Conservation (phyloP, 2,329 filamentous ascomycete species). For the Stagonosporopsis rhizophila region DNA sequence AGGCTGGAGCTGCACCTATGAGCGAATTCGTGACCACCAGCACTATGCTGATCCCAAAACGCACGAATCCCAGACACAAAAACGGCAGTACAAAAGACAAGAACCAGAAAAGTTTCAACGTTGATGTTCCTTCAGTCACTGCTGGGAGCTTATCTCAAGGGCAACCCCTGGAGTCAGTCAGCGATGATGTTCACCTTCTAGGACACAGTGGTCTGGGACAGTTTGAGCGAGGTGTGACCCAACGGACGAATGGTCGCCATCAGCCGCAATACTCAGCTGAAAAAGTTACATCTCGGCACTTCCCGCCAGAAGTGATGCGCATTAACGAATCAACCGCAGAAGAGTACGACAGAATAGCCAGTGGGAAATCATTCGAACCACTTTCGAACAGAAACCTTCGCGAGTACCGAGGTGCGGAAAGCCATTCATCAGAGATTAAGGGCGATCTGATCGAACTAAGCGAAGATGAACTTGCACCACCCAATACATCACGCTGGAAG, state of each 20-base stretch:
- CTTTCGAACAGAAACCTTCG: background rate
- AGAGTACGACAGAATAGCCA: background rate
- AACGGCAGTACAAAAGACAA: background rate
- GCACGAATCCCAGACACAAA: background rate
- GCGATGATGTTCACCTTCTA: background rate
- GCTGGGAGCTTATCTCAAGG: background rate
- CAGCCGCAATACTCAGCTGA: background rate
- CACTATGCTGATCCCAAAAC: background rate
- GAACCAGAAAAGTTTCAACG: background rate
- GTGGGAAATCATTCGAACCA: background rate
- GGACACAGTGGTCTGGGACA: conserved; percentile 4
- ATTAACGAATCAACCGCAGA: conserved; percentile 34
- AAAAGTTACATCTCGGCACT: conserved; percentile 18
- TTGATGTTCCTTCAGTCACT: background rate
- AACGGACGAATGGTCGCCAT: no score
- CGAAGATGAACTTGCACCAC: conserved; percentile 28
- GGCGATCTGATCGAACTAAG: conserved; percentile 7
- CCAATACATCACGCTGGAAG: background rate
- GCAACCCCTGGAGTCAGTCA: background rate
- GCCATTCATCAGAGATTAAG: background rate
- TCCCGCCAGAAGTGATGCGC: conserved; percentile 19
- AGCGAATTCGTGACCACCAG: conserved; percentile 1
- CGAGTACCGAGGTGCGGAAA: background rate
- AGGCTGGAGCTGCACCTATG: background rate
- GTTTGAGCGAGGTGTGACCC: conserved; percentile 24